Base-by-base conservation (phyloP, 2,329 filamentous ascomycete genomes). In the Botrytis elliptica region DNA sequence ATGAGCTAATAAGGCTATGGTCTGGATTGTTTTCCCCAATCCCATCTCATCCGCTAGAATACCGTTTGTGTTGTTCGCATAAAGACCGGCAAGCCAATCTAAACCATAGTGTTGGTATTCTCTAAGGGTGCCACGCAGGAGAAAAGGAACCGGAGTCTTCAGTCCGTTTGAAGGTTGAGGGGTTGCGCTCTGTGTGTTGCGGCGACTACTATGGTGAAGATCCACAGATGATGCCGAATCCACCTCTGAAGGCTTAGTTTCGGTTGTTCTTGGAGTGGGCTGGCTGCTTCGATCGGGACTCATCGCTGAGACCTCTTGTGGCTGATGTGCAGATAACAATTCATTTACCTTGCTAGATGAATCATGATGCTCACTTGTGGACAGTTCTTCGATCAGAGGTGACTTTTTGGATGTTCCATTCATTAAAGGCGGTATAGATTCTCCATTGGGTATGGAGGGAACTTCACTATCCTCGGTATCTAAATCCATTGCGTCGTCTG, bases 41-140 rank as follows among this genome's bases (percentile, higher is more conserved):
- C 96, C 96, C 96, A 99, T 99, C 82, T 99, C 96, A 80, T 99
- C 97, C 1, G 96, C 96, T 33, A 99, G 85, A 72, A 99, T 99
- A 36, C 96, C 96, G 79, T 98, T 99, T 40, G 95, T 97, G 76
- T 92, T 92, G 76, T 96, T 97, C 25, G 91, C 91, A 81, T 99
- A 98, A 1, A 99, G 87, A 0, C 94, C 93, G 3, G 95, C 94
- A 65, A 99, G 90, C 96, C 96, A 99, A 81, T 99, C 96, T 12
- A 99, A 85, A n/a, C 96, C 97, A 79, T 93, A 93, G 79, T 98
- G 96, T 79, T 99, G 96, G 80, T 99, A 99, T 81, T 97, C 95
- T 81, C 97, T 92, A 18, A 99, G 85, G 0, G 90, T 97, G 33
- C 96, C 96, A 68, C 96, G 91, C 0, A 98, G 85, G 18, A 99